Base-by-base conservation (phyloP, 306 rosid genomes). In the Sicyos edulis region DNA sequence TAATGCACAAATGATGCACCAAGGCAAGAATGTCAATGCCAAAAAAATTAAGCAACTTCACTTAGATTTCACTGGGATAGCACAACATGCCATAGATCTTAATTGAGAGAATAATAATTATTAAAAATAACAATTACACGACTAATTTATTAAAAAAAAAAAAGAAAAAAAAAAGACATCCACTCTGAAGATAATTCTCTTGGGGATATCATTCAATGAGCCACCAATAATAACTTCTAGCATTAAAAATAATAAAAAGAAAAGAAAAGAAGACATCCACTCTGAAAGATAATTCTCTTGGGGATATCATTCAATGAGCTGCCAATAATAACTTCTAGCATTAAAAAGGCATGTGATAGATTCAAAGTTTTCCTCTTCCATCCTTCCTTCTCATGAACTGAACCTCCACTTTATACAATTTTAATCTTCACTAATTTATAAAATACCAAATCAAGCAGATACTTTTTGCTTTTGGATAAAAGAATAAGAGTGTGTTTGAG, bases 401-500 rank as follows among this genome's bases (percentile, higher is more conserved):
- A 20, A 32, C n/a, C 67, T 65, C 5, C 71, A 42, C 51, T 65
- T 74, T 64, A 50, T 63, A 75, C 78, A 83, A 69, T 75, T 60
- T 74, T 74, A 86, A 24, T 72, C 84, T 77, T 78, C 80, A 77
- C 70, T 59, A 58, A 82, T 77, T 69, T 70, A 82, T 78, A 34
- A 70, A 67, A 56, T 74, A 67, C 76, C 72, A 59, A 80, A 71
- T 52, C 69, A 79, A 80, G 83, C 75, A 53, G 70, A 58, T 74
- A 73, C 78, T 65, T 74, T 70, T 61, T 70, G 78, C 19, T 29
- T 24, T 60, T 13, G 65, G 77, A n/a, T 76, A 80, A 76, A 72
- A 83, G 75, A 77, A 72, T 65, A 73, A n/a, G n/a, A n/a, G n/a
- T n/a, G n/a, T n/a, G n/a, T n/a, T n/a, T n/a, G n/a, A n/a, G n/a